Evolutionary conservation across 176 grass and related monocot genomes (phyloP), one percentile per base, ranked within the genome.

Genomic region (Pontederia crassipes): DNA sequence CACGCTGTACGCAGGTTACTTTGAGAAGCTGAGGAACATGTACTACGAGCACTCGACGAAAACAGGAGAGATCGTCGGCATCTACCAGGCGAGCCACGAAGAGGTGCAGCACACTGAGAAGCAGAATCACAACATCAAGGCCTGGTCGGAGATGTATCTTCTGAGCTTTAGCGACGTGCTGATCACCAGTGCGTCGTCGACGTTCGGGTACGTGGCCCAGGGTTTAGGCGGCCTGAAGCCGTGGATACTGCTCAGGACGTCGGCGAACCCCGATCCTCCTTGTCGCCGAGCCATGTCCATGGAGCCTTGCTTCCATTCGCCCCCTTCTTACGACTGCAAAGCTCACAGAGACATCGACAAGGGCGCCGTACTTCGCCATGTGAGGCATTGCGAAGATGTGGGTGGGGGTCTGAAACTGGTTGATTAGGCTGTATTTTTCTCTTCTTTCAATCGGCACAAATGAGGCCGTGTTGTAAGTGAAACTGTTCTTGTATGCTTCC

Each of bases 121-220:
- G 51, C 47, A 47, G 49, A 64, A 17, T 29, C 82, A 85, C 74
- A 81, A 89, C 71, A 49, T 59, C 11, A 85, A 73, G 70, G 86
- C 81, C 9, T 62, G 77, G 9, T 53, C 75, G 8, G 81, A 89
- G 66, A 82, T 85, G 27, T 78, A 57, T 46, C 51, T 89, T 48
- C 72, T 89, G 17, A 76, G 78, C 75, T 81, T 89, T 75, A 79
- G 74, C 18, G 75, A 89, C 48, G 78, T 50, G 66, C 64, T 89
- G 26, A 11, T 89, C 59, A 89, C 81, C 1, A 58, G 18, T 8
- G 74, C 74, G 29, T 35, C 0, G 24, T 89, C 81, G 2, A 89
- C 81, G 52, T 89, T 89, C 16, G 86, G 81, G 49, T 84, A 84
- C 60, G 35, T 89, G 17, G 69, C 68, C 70, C 59, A 68, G 68